phyloP scores from a whole-genome alignment of 331 rosid species.

The Quercus lobata region DNA sequence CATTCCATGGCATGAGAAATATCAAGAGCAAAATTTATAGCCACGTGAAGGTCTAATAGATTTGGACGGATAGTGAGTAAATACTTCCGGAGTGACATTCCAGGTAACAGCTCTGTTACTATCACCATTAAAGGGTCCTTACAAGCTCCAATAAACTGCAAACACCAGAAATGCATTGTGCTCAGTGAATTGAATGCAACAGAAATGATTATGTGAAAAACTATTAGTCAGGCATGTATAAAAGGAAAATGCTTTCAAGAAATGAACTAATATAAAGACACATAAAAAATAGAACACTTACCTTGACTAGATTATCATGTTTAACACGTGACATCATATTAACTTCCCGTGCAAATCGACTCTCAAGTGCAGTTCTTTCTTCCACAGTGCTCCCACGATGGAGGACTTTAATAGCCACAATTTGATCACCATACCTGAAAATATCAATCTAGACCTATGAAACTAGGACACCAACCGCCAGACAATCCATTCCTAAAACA shows the following conservation, averaged over 20 bases:
- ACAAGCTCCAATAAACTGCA: slow-evolving; percentile 96
- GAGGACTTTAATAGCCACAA: slow-evolving; percentile 91
- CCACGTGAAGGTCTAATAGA: slow-evolving; percentile 57
- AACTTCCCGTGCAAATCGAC: slow-evolving; percentile 92
- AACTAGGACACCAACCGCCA: slow-evolving; percentile 24
- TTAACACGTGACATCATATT: slow-evolving; percentile 95
- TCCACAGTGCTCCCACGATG: slow-evolving; percentile 78
- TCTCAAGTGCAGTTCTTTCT: slow-evolving; percentile 76
- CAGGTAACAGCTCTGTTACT: slow-evolving; percentile 93
- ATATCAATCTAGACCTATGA: slow-evolving; percentile 30
- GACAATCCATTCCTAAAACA: slow-evolving; percentile 6
- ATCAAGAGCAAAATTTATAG: slow-evolving; percentile 76
- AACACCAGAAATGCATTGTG: slow-evolving; percentile 14
- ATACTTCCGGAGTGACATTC: slow-evolving; percentile 91
- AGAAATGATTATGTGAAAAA: neutral
- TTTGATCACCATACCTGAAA: slow-evolving; percentile 71
- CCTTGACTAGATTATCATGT: slow-evolving; percentile 93
- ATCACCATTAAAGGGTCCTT: slow-evolving; percentile 97
- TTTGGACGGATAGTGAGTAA: slow-evolving; percentile 64
- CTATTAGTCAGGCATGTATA: neutral
- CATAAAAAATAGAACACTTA: slow-evolving; percentile 23
- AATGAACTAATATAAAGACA: neutral
- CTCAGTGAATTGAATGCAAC: slow-evolving; percentile 9
- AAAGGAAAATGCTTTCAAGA: neutral
- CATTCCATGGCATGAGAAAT: slow-evolving; percentile 97